A percentile compares a stretch with the other conserved stretches of the same genome.
Evolutionary conservation across 805 yeast species (phyloP).

Genomic region (Phaffomyces antillensis): DNA sequence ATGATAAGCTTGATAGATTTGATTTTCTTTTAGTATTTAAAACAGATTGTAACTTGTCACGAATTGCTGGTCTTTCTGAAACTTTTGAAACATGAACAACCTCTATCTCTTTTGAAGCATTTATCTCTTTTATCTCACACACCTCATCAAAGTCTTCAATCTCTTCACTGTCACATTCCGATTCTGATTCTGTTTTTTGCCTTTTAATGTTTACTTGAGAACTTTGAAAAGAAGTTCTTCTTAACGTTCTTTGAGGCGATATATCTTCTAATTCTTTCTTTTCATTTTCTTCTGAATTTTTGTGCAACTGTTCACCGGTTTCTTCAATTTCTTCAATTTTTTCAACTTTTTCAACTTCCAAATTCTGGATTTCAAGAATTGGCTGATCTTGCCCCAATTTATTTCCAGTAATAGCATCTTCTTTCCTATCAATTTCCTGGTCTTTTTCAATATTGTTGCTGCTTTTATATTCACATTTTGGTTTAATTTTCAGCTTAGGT

Average conservation of each 20-base stretch:
- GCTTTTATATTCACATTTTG: not conserved
- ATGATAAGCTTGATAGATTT: conserved; percentile 5
- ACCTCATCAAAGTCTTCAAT: too few species aligned
- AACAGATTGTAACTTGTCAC: conserved; percentile 1
- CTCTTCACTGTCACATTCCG: too few species aligned
- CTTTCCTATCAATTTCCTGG: not conserved
- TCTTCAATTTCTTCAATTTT: not conserved
- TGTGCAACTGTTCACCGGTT: not conserved
- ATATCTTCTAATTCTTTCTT: not conserved
- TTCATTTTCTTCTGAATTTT: not conserved
- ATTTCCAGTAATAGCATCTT: not conserved
- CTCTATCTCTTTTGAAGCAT: not conserved
- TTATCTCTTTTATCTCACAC: not conserved
- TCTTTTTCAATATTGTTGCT: conserved; percentile 1
- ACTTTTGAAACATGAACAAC: not conserved
- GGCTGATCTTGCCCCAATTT: too few species aligned
- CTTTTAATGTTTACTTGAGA: too few species aligned
- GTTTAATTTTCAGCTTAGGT: conserved; percentile 2
- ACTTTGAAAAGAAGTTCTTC: too few species aligned
- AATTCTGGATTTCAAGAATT: not conserved
- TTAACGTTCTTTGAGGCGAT: not conserved
- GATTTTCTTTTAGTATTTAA: conserved; percentile 1
- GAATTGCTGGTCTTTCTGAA: not conserved
- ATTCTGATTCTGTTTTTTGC: too few species aligned
- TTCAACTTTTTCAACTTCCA: not conserved